phyloP scores from a whole-genome alignment of 495 filamentous ascomycete genomes.

The Chaetomium fimeti region DNA sequence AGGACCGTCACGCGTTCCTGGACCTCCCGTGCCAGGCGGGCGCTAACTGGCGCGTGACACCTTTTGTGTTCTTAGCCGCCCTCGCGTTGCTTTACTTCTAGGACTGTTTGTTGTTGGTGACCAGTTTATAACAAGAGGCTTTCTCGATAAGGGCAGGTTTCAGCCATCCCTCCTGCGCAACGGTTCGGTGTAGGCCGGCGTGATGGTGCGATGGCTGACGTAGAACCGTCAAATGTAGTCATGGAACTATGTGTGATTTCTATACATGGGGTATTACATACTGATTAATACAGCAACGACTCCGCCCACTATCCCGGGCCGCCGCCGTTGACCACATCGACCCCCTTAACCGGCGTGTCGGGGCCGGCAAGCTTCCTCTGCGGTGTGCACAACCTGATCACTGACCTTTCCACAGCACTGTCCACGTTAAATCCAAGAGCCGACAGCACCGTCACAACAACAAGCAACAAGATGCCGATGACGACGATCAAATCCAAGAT shows the following conservation, averaged over 20 bases:
- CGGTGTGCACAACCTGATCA: slow-evolving; percentile 7
- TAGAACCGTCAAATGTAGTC: background rate
- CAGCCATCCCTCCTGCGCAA: too few species aligned
- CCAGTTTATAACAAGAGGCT: too few species aligned
- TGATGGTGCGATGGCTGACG: background rate
- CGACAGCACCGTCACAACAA: slow-evolving; percentile 24
- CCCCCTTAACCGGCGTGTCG: background rate
- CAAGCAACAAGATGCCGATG: slow-evolving; percentile 35
- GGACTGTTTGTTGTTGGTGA: too few species aligned
- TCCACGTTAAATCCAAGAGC: slow-evolving; percentile 31
- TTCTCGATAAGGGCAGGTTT: too few species aligned
- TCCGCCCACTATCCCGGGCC: background rate
- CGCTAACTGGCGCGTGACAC: too few species aligned
- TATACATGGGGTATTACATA: background rate
- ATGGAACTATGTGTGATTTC: background rate
- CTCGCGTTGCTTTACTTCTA: too few species aligned
- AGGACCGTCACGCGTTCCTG: too few species aligned
- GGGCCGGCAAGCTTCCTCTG: background rate
- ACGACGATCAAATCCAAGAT: slow-evolving; percentile 62
- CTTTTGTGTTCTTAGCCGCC: too few species aligned
- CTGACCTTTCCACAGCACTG: slow-evolving; percentile 6
- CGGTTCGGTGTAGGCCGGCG: too few species aligned
- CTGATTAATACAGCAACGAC: background rate
- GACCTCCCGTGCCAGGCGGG: too few species aligned
- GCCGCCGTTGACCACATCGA: background rate